These are phyloP conservation scores for Miamiensis avidus DNA, from an alignment of 169 alveolate species.

Conservation along the genomic window DNA sequence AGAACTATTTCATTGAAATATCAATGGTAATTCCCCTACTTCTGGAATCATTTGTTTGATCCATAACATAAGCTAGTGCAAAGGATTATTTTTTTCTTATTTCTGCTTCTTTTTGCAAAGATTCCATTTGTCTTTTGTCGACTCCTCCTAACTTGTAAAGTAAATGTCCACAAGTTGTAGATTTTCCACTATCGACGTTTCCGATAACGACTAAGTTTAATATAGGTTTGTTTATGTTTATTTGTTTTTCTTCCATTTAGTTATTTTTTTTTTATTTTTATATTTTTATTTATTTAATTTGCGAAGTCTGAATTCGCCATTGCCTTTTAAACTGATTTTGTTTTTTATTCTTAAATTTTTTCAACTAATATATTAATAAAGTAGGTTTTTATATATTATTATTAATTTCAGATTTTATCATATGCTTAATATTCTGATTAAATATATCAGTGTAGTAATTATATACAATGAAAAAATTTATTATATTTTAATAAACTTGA, in stretches of 20 bases:
- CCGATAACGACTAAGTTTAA: constrained; percentile 91
- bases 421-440: too few relatives aligned
- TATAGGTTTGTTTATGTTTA: neutral
- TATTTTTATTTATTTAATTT: too few relatives aligned
- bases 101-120: constrained; percentile 94
- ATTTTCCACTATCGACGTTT: constrained; percentile 98
- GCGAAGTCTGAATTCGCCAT: too few relatives aligned
- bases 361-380: too few relatives aligned
- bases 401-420: too few relatives aligned
- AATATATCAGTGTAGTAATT: too few relatives aligned
- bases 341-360: too few relatives aligned
- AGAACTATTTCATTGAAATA: constrained; percentile 77
- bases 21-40: constrained; percentile 91
- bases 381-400: too few relatives aligned
- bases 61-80: constrained; percentile 88
- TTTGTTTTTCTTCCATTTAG: neutral
- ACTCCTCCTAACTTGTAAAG: constrained; percentile 96
- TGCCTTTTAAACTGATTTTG: too few relatives aligned
- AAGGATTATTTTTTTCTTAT: constrained; percentile 92
- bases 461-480: too few relatives aligned
- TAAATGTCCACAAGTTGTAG: constrained; percentile 97
- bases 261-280: too few relatives aligned
- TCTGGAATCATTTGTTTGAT: constrained; percentile 79
- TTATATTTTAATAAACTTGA: too few relatives aligned
- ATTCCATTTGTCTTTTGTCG: constrained; percentile 94